Base-by-base conservation (phyloP, 768 basidiomycete genomes). In the Rhodotorula babjevae region DNA sequence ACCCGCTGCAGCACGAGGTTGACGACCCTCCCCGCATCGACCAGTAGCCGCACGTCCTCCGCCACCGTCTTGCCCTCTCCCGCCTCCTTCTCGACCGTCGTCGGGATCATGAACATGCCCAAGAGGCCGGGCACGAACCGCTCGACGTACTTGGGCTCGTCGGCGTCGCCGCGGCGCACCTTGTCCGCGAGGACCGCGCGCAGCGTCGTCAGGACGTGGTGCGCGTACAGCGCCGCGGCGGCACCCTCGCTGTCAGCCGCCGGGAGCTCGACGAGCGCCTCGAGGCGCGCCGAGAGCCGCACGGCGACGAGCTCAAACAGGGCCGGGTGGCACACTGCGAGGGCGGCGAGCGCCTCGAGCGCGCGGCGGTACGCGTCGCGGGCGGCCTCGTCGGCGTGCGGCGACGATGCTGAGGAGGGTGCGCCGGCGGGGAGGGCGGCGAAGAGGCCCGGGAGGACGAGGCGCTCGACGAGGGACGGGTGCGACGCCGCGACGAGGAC, bases 271-370 rank as follows among this genome's bases (percentile, higher is more conserved):
- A 74, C 77, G 15, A 84, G 64, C 11, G 75, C 60, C 61, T 91
- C 89, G 44, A 98, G 83, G 80, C 92, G 91, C 8, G 89, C 86
- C 5, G 84, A 86, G 33, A 96, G 83, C 27, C 91, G 87, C 60
- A 92, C 84, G 64, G 92, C 87, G 40, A 98, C 84, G 10, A 84
- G 87, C 78, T 92, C 91, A 80, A 95, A 97, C n/a, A 98, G 84
- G 23, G 86, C 83, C 0, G 88, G 87, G 9, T 42, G 18, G 50
- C 50, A 52, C 16, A 86, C 78, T 79, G 91, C 96, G 21, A 99
- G 84, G 23, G 84, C 85, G 64, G 86, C 85, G 58, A 98, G 84
- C 23, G 88, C 50, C n/a, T 67, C 61, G 29, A 79, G 69, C 16
- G 71, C 70, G 29, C 55, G 53, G 85, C 19, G 84, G 83, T 65